phyloP scores from a whole-genome alignment of 176 grass and related monocot species.

The Microstegium vimineum region DNA sequence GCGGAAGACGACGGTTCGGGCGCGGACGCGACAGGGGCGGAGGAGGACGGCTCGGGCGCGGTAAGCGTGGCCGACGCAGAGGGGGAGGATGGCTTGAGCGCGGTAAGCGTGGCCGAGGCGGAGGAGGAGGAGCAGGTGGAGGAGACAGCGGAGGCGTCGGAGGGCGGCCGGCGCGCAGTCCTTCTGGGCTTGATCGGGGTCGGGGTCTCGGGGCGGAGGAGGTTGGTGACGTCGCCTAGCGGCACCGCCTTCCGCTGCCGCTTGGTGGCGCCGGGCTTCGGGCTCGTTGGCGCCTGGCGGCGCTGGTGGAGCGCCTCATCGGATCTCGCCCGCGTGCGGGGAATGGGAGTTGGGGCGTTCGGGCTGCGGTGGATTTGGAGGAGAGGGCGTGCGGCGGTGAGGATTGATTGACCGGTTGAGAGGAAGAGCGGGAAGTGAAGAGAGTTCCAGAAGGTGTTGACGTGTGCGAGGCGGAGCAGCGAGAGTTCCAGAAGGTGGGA shows the following conservation, averaged over 20 bases:
- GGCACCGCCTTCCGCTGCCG: constrained; percentile 15
- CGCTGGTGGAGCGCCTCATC: background rate
- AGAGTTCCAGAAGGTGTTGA: too few relatives aligned
- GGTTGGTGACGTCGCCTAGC: constrained; percentile 54
- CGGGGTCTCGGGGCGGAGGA: background rate
- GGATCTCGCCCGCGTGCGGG: background rate
- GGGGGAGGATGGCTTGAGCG: background rate
- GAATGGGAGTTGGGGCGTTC: background rate
- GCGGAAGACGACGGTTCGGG: too few relatives aligned
- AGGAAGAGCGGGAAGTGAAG: background rate
- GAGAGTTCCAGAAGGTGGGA: background rate
- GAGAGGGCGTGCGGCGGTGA: background rate
- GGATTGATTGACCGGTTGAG: too few relatives aligned
- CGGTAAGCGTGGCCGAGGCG: constrained; percentile 22
- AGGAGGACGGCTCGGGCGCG: too few relatives aligned
- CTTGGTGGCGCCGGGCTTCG: constrained; percentile 2
- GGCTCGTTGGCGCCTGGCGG: background rate
- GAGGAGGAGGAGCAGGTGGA: background rate
- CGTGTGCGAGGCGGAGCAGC: background rate
- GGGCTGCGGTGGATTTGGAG: background rate
- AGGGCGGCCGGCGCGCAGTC: background rate
- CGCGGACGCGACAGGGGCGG: too few relatives aligned
- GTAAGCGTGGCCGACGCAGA: background rate
- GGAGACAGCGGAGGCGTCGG: background rate
- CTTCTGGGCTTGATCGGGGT: background rate